phyloP scores from a whole-genome alignment of 495 filamentous ascomycete species.

The Penicillium paradoxum region DNA sequence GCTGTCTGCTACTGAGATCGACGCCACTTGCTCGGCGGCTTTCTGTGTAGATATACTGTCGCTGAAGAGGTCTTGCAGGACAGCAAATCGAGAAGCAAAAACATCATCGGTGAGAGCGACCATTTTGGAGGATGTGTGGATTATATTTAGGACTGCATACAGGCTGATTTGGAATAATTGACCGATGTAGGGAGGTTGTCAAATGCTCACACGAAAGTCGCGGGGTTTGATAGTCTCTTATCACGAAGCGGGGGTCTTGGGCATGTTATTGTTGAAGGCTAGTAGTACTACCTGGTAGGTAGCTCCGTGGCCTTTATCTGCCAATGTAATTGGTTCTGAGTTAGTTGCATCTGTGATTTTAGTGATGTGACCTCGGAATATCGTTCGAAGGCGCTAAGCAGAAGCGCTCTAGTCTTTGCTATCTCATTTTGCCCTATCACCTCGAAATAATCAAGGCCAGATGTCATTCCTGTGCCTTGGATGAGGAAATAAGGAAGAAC shows the following conservation, averaged over 20 bases:
- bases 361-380: no score
- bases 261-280: background rate
- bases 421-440: no score
- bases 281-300: background rate
- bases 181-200: no score
- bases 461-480: no score
- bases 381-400: no score
- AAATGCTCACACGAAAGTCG: no score
- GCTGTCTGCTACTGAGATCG: background rate
- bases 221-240: background rate
- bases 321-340: background rate
- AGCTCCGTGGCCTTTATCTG: slow-evolving; percentile 1
- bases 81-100: background rate
- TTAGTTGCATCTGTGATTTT: background rate
- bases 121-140: background rate
- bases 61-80: background rate
- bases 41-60: background rate
- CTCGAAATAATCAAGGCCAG: no score
- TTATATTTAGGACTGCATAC: no score
- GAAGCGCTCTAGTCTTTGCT: no score
- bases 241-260: background rate
- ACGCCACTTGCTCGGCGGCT: background rate
- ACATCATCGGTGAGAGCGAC: background rate
- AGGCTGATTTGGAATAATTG: no score
- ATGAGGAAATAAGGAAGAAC: no score